A percentile compares a stretch with the other conserved stretches of the same genome.
phyloP scores from a whole-genome alignment of 2,329 filamentous ascomycete genomes.

The Aspergillus flavus region DNA sequence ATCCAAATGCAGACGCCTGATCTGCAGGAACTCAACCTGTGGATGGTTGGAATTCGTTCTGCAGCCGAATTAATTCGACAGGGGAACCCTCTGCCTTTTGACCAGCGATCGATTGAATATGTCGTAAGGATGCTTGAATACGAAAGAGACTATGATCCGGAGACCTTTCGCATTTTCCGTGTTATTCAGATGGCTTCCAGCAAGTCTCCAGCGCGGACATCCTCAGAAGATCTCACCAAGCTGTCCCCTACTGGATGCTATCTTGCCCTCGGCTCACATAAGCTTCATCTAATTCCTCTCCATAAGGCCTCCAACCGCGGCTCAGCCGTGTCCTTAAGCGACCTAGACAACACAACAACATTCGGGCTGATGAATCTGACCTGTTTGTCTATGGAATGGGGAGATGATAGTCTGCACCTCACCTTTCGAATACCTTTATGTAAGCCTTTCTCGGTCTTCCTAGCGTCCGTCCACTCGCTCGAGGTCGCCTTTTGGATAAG shows the following conservation, averaged over 20 bases:
- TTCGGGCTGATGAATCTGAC: conserved; percentile 67
- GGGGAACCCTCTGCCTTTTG: conserved; percentile 56
- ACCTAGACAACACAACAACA: conserved; percentile 55
- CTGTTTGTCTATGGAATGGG: conserved; percentile 60
- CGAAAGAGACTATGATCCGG: conserved; percentile 69
- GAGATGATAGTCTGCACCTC: conserved; percentile 68
- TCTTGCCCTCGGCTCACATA: conserved; percentile 69
- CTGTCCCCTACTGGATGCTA: conserved; percentile 67
- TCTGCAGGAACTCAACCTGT: conserved; percentile 65
- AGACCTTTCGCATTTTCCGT: conserved; percentile 68
- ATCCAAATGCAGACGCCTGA: conserved; percentile 67
- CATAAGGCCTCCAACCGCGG: conserved; percentile 59
- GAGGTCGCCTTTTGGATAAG: conserved; percentile 67
- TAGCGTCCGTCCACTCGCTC: conserved; percentile 65
- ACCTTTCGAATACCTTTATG: conserved; percentile 64
- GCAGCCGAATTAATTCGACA: conserved; percentile 60
- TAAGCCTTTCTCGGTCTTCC: conserved; percentile 57
- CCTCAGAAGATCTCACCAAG: conserved; percentile 68
- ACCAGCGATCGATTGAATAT: conserved; percentile 63
- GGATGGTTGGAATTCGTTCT: conserved; percentile 64
- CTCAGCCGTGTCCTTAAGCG: conserved; percentile 56
- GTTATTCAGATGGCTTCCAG: conserved; percentile 65
- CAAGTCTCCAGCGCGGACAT: conserved; percentile 59
- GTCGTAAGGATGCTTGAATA: conserved; percentile 64
- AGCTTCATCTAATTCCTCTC: conserved; percentile 68